A percentile compares a stretch with the other conserved stretches of the same genome.
phyloP scores from a whole-genome alignment of 2,329 filamentous ascomycete species.

The Ceratocystis variospora region DNA sequence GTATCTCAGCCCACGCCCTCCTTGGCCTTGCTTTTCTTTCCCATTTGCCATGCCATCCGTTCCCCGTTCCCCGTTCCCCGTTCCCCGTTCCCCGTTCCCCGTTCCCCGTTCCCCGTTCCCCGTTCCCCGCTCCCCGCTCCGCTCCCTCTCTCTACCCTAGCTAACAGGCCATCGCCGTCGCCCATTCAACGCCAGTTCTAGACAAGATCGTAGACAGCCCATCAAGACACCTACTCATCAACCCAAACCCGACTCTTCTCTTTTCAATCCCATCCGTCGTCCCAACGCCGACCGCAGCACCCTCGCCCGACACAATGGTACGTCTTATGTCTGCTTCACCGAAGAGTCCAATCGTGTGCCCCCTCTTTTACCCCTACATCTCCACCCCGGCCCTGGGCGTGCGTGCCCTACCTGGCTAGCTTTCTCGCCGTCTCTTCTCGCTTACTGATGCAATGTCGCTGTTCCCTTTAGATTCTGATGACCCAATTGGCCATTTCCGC shows the following conservation, averaged over 20 bases:
- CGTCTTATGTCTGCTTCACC: neutral
- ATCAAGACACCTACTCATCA: constrained; percentile 17
- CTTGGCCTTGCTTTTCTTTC: neutral
- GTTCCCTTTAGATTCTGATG: constrained; percentile 9
- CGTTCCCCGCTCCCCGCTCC: neutral
- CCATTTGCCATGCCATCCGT: neutral
- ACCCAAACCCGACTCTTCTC: constrained; percentile 21
- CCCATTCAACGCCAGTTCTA: constrained; percentile 3
- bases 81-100: neutral
- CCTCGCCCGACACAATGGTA: constrained; percentile 12
- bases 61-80: neutral
- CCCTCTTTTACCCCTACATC: neutral
- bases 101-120: neutral
- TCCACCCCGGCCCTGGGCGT: neutral
- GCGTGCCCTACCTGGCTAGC: neutral
- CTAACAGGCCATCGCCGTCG: neutral
- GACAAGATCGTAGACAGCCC: constrained; percentile 8
- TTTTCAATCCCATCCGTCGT: constrained; percentile 18
- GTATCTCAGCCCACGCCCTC: no score
- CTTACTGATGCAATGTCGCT: neutral
- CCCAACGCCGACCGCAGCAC: constrained; percentile 8
- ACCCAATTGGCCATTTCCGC: constrained; percentile 15
- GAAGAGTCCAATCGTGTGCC: neutral
- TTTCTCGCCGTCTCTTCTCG: neutral
- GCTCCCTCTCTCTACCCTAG: neutral